These are phyloP conservation scores for Cucurbita maxima DNA, from an alignment of 306 rosid species.

Conservation along the genomic window DNA sequence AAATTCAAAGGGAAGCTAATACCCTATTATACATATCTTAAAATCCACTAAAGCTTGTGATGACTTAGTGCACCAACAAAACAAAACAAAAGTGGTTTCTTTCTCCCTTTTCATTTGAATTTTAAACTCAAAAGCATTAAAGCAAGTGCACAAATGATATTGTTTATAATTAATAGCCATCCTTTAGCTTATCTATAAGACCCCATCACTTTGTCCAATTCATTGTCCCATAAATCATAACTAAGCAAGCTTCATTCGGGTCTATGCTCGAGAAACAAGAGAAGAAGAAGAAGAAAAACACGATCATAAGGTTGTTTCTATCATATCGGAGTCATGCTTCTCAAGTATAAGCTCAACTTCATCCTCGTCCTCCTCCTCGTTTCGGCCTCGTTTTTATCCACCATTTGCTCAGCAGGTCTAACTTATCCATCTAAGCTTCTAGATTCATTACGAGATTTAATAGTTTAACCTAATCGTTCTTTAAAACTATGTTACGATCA, in stretches of 20 bases:
- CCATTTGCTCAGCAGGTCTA: neutral
- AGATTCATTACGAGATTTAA: neutral
- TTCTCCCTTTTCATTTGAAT: conserved; percentile 32
- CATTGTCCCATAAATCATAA: neutral
- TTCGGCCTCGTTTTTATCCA: neutral
- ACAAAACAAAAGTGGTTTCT: conserved; percentile 60
- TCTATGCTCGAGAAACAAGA: neutral
- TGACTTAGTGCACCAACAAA: conserved; percentile 69
- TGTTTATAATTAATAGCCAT: conserved; percentile 22
- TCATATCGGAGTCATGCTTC: neutral
- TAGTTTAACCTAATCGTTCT: neutral
- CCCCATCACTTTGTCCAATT: neutral
- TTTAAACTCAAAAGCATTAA: conserved; percentile 12
- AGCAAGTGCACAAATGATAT: neutral
- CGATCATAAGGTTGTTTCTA: neutral
- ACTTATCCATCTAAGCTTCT: neutral
- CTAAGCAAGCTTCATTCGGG: neutral
- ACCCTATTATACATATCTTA: conserved; percentile 14
- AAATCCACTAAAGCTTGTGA: conserved; percentile 38
- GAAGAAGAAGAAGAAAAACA: neutral
- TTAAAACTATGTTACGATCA: neutral
- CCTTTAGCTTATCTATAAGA: conserved; percentile 17
- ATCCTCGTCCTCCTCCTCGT: neutral
- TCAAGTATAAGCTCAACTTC: neutral
- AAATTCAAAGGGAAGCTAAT: conserved; percentile 28